A percentile compares a stretch with the other conserved stretches of the same genome.
phyloP scores from a whole-genome alignment of 1,139 yeast genomes.

The Taiozyma onychis region DNA sequence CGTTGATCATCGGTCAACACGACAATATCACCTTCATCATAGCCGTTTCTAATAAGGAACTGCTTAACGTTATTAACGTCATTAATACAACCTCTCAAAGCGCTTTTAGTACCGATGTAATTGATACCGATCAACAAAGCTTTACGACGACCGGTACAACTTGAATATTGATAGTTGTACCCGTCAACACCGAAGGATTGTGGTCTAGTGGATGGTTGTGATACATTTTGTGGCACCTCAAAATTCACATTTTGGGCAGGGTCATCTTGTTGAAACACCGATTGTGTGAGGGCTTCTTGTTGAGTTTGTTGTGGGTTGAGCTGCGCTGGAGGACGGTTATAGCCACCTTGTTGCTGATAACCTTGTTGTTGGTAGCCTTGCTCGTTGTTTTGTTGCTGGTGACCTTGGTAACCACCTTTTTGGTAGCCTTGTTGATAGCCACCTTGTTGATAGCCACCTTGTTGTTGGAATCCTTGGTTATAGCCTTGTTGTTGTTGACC shows the following conservation, averaged over 20 bases:
- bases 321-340: slow-evolving; percentile 11
- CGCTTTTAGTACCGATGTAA: slow-evolving; percentile 69
- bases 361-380: slow-evolving; percentile 24
- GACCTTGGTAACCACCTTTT: slow-evolving; percentile 1
- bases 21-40: slow-evolving; percentile 73
- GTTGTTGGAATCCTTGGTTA: slow-evolving; percentile 25
- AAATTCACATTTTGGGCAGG: slow-evolving; percentile 10
- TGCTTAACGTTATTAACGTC: slow-evolving; percentile 62
- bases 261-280: slow-evolving; percentile 15
- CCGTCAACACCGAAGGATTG: slow-evolving; percentile 31
- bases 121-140: slow-evolving; percentile 86
- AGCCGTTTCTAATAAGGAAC: slow-evolving; percentile 58
- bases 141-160: slow-evolving; percentile 70
- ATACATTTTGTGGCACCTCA: slow-evolving; percentile 10
- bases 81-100: slow-evolving; percentile 81
- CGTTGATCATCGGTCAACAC: slow-evolving; percentile 68
- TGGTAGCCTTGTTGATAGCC: slow-evolving; percentile 5
- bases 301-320: slow-evolving; percentile 8
- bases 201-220: slow-evolving; percentile 29
- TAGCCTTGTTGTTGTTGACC: slow-evolving; percentile 15
- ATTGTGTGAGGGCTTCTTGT: slow-evolving; percentile 12
- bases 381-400: slow-evolving; percentile 1
- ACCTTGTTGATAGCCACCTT: not conserved
- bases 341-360: slow-evolving; percentile 2
- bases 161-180: slow-evolving; percentile 56